Evolutionary conservation across 208 protist species (phyloP), one percentile per base, ranked within the genome.

Genomic region (Acanthamoeba sp.): DNA sequence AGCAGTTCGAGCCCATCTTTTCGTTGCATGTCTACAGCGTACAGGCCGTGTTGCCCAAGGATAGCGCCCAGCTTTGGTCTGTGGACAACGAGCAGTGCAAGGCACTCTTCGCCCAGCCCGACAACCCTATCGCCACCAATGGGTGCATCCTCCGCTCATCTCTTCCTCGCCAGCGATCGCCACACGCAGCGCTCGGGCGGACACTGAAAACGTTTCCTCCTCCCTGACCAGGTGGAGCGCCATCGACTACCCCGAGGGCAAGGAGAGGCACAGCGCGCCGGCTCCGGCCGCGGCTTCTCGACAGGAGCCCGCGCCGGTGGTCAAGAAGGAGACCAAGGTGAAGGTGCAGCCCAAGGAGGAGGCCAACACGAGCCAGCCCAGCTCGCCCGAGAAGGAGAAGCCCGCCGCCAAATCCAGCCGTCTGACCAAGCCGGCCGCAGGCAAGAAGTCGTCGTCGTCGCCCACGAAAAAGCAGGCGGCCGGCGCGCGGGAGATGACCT

Each of bases 11-110:
- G 36, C 36, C 59, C 24, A 27, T 93, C 36, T 93, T 66, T 16
- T 93, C 89, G 42, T 42, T 93, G 57, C 89, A 93, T 40, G 89
- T 93, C 5, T 93, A 93, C 66, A 93, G 89, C 89, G 89, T 93
- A 24, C 89, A 93, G 69, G 89, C 89, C n/a, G 89, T 93, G 48
- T 64, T 93, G 32, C 89, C 89, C 24, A 93, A 93, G 66, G 89
- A 93, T 64, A 93, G 89, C 48, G 89, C 89, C 5, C 64, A 93
- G 1, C 36, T 93, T 12, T 80, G 64, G 62, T 24, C 89, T 7
- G 89, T 93, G 64, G 89, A 93, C 38, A 93, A 84, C n/a, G 62
- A 52, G n/a, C 89, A 84, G 45, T 22, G 32, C 29, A 84, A 32
- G 89, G 36, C n/a, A 9, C 66, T 93, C 29, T 91, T 91, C 38